These are phyloP conservation scores for Pluteus cervinus DNA, from an alignment of 768 basidiomycete genomes.

Conservation along the genomic window DNA sequence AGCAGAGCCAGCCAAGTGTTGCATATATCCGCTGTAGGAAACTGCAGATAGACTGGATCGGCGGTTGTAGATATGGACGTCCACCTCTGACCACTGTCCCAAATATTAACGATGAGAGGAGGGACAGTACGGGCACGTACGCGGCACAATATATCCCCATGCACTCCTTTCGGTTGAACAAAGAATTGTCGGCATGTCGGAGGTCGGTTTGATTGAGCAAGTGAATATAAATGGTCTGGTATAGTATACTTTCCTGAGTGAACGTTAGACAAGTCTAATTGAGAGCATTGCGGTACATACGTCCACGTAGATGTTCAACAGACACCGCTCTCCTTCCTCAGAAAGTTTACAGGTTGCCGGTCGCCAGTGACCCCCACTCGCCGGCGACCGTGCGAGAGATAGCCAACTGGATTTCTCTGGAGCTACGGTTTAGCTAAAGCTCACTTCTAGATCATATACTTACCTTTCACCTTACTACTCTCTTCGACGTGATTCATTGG, in stretches of 20 bases:
- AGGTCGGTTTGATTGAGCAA: conserved; percentile 76
- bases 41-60: conserved; percentile 73
- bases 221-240: conserved; percentile 69
- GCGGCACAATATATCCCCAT: conserved; percentile 61
- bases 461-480: conserved; percentile 54
- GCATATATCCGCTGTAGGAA: conserved; percentile 55
- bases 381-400: conserved; percentile 43
- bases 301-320: conserved; percentile 71
- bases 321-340: conserved; percentile 62
- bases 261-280: conserved; percentile 12
- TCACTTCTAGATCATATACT: conserved; percentile 1
- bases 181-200: conserved; percentile 64
- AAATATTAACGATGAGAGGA: conserved; percentile 6
- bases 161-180: conserved; percentile 75
- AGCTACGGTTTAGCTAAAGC: conserved; percentile 4
- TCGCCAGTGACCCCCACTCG: conserved; percentile 62
- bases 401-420: conserved; percentile 75
- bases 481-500: too few relatives aligned
- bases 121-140: conserved; percentile 27
- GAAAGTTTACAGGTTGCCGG: conserved; percentile 63
- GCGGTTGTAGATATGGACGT: conserved; percentile 35
- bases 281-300: conserved; percentile 32
- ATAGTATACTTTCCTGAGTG: conserved; percentile 63
- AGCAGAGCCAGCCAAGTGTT: conserved; percentile 77
- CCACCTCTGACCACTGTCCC: conserved; percentile 54